These are phyloP conservation scores for Trametes gibbosa DNA, from an alignment of 768 basidiomycete genomes.

Conservation along the genomic window DNA sequence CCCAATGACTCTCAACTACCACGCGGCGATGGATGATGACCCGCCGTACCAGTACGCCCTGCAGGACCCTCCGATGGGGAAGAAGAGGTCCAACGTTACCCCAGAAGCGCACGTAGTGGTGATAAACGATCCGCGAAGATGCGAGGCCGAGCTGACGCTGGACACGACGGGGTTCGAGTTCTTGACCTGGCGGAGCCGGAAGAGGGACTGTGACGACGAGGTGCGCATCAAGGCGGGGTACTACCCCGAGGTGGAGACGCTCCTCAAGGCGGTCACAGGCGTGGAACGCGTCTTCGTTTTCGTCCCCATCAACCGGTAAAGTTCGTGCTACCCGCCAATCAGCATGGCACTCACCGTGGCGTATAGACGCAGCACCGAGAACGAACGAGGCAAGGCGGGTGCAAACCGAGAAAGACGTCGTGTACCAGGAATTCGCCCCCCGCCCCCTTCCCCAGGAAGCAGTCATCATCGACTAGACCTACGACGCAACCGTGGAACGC, in stretches of 20 bases:
- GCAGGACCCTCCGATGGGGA: conserved; percentile 27
- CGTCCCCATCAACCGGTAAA: conserved; percentile 39
- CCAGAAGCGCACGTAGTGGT: conserved; percentile 13
- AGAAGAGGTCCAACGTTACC: conserved; percentile 27
- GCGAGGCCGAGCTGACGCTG: conserved; percentile 28
- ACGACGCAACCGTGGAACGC: conserved; percentile 32
- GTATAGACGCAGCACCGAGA: conserved; percentile 20
- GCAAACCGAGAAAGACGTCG: background rate
- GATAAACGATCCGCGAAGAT: conserved; percentile 26
- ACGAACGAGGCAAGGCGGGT: background rate
- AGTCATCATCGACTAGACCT: conserved; percentile 45
- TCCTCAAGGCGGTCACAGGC: conserved; percentile 39
- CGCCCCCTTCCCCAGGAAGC: conserved; percentile 24
- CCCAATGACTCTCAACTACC: conserved; percentile 36
- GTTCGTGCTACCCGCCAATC: too few species aligned
- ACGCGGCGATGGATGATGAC: conserved; percentile 23
- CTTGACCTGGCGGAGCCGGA: conserved; percentile 27
- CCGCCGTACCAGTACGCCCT: conserved; percentile 32
- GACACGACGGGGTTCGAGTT: conserved; percentile 44
- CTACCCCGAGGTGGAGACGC: conserved; percentile 39
- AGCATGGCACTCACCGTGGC: too few species aligned
- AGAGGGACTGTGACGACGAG: conserved; percentile 39
- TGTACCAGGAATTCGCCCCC: background rate
- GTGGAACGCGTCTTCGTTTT: conserved; percentile 42
- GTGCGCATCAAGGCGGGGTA: conserved; percentile 35